A percentile compares a stretch with the other conserved stretches of the same genome.
Evolutionary conservation across 306 rosid genomes (phyloP).

Genomic region (Vachellia collinsii): DNA sequence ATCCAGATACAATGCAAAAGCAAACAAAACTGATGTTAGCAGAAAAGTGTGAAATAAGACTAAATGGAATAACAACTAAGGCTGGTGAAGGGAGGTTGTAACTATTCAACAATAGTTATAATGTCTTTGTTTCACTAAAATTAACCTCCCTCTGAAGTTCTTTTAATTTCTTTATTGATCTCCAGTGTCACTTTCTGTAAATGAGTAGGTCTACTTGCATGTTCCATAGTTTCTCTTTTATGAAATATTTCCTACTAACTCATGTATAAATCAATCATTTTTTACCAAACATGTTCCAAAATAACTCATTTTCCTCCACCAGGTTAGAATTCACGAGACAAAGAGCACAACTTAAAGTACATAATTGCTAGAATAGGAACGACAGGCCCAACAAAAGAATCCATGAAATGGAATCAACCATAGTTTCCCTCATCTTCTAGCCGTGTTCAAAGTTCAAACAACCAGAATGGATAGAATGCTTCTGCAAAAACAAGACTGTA

Average conservation of each 20-base stretch:
- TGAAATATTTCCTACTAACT: slow-evolving; percentile 13
- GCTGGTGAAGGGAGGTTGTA: slow-evolving; percentile 5
- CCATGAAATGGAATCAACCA: slow-evolving; percentile 4
- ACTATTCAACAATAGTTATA: slow-evolving; percentile 19
- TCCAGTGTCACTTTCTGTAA: slow-evolving; percentile 2
- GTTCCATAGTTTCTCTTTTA: neutral
- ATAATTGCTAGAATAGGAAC: neutral
- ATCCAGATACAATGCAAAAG: slow-evolving; percentile 25
- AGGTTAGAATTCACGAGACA: slow-evolving; percentile 3
- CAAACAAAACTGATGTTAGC: slow-evolving; percentile 28
- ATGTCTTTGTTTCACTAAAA: slow-evolving; percentile 24
- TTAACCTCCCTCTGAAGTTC: slow-evolving; percentile 7
- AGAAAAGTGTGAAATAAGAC: slow-evolving; percentile 23
- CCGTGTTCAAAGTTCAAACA: slow-evolving; percentile 18
- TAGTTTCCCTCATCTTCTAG: slow-evolving; percentile 18
- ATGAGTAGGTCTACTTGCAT: too few relatives aligned
- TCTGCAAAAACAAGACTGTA: neutral
- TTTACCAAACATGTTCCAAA: slow-evolving; percentile 9
- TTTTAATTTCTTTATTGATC: slow-evolving; percentile 4
- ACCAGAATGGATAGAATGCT: neutral
- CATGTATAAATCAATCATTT: slow-evolving; percentile 27
- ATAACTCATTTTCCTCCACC: neutral
- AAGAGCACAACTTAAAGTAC: neutral
- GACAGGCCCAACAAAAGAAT: neutral
- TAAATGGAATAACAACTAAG: slow-evolving; percentile 19